phyloP scores from a whole-genome alignment of 805 yeast species.

The Wickerhamomyces alni region DNA sequence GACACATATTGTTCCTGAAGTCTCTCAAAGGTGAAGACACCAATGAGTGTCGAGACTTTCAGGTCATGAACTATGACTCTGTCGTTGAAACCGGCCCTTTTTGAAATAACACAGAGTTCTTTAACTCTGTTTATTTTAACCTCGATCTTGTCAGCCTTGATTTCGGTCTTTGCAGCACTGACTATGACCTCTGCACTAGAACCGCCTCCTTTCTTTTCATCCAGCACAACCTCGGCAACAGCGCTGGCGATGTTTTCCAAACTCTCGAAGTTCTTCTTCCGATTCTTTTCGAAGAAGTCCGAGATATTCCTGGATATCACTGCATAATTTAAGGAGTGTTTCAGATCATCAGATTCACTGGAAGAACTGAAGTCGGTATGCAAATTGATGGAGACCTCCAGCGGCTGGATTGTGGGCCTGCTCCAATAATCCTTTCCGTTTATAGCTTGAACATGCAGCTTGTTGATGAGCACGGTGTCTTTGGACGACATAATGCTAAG shows the following conservation, averaged over 20 bases:
- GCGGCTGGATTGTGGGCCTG: conserved; percentile 60
- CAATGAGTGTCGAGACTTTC: conserved; percentile 70
- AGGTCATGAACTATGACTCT: conserved; percentile 41
- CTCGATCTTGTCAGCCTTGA: conserved; percentile 47
- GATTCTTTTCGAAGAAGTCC: conserved; percentile 39
- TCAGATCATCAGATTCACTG: conserved; percentile 75
- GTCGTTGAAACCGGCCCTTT: conserved; percentile 12
- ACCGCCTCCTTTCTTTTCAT: conserved; percentile 40
- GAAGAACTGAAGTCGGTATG: conserved; percentile 66
- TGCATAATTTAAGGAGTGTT: conserved; percentile 84
- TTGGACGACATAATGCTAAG: conserved; percentile 1
- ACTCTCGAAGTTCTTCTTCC: conserved; percentile 30
- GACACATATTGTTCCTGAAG: conserved; percentile 70
- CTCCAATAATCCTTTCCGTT: conserved; percentile 77
- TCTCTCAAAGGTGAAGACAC: conserved; percentile 90
- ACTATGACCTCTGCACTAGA: conserved; percentile 35
- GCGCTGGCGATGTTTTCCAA: conserved; percentile 37
- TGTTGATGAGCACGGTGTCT: conserved; percentile 24
- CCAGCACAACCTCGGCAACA: conserved; percentile 39
- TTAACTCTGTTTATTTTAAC: conserved; percentile 33
- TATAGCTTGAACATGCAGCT: conserved; percentile 54
- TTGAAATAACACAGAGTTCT: conserved; percentile 6
- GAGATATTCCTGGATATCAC: conserved; percentile 65
- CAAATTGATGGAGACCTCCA: conserved; percentile 51
- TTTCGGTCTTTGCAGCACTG: conserved; percentile 47